Base-by-base conservation (phyloP, 768 basidiomycete species). In the Kwoniella sp. region DNA sequence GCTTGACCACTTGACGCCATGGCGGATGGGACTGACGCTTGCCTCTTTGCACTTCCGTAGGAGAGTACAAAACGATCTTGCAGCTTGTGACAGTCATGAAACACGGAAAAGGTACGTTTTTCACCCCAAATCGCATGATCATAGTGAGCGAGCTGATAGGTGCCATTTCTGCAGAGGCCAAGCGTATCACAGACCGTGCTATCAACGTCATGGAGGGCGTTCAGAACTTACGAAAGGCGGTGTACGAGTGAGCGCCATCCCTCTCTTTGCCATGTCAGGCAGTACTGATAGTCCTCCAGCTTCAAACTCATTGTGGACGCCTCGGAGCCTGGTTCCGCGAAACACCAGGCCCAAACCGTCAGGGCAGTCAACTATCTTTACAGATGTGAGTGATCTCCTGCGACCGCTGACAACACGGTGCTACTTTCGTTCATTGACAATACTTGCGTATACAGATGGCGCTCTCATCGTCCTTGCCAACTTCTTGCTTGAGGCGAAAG, bases 1-100 rank as follows among this genome's bases (percentile, higher is more conserved):
- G 12, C 46, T 4, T 57, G 33, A n/a, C n/a, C n/a, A n/a, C n/a
- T n/a, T n/a, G n/a, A n/a, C n/a, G n/a, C n/a, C n/a, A n/a, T n/a
- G n/a, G n/a, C n/a, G 25, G 12, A 52, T 49, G 30, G 9, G 25
- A 63, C 60, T 68, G 30, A 66, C 30, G 9, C 15, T 24, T 19
- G 8, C 17, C 40, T 44, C 8, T 6, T 10, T 10, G 8, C 17
- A 44, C 46, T 22, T 56, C 55, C 33, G n/a, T 65, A 94, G 94
- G 94, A 40, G 94, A 98, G 73, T 99, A 97, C 83, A 97, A 97
- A 83, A 90, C 88, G 2, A 96, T 98, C 67, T 82, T 99, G 46
- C 92, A 94, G 67, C 88, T 99, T 60, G 91, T 96, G 50, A 89
- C 91, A 4, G 89, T 97, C 12, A 85, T 97, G 29, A 90, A 90